Evolutionary conservation across 164 flowering plant species (phyloP).

Genomic region (Piper longum): DNA sequence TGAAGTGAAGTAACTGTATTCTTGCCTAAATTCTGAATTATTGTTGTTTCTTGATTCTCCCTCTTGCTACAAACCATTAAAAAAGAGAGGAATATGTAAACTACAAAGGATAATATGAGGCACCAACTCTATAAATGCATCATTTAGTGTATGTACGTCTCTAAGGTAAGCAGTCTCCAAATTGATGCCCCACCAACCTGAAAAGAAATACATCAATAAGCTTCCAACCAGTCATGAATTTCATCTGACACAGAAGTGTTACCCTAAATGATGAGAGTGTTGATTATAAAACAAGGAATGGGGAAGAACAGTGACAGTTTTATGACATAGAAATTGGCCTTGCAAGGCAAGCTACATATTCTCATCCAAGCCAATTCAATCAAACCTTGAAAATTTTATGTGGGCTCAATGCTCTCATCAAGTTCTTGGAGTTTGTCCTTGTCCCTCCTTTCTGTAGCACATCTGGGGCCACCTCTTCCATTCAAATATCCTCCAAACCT

Average conservation of each 20-base stretch:
- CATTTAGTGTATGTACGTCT: too few relatives aligned
- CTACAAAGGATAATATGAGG: too few relatives aligned
- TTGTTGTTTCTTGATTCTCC: too few relatives aligned
- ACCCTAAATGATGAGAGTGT: neutral
- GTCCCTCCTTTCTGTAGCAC: neutral
- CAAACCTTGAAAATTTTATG: neutral
- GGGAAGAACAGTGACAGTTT: neutral
- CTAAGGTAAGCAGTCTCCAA: neutral
- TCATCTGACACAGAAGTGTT: neutral
- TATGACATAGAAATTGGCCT: neutral
- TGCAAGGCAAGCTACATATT: neutral
- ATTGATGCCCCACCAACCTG: neutral
- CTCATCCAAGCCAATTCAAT: neutral
- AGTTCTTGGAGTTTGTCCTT: neutral
- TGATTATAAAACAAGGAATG: neutral
- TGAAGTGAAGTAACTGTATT: too few relatives aligned
- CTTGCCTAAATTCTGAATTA: too few relatives aligned
- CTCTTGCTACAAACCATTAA: too few relatives aligned
- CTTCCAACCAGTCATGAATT: neutral
- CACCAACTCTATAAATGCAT: too few relatives aligned
- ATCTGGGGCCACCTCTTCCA: constrained; percentile 1
- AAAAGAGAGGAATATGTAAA: too few relatives aligned
- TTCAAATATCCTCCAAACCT: neutral
- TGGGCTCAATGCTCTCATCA: neutral
- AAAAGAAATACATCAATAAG: neutral